Base-by-base conservation (phyloP, 2,329 filamentous ascomycete genomes). In the Beauveria australis region DNA sequence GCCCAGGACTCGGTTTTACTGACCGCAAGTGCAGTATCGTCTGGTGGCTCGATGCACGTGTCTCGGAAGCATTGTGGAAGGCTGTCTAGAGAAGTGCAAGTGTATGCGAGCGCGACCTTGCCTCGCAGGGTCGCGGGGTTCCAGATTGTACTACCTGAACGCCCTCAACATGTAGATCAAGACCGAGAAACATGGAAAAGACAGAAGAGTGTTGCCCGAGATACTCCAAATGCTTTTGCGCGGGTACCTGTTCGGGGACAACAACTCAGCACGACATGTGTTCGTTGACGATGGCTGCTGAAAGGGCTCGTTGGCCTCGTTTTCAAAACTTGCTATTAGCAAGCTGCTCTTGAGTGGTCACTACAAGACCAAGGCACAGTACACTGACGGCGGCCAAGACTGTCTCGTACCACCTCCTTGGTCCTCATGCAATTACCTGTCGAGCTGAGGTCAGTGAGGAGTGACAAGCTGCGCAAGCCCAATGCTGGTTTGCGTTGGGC, bases 51-150 rank as follows among this genome's bases (percentile, higher is more conserved):
- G 9, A 33, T 22, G n/a, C 24, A 30, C 47, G 47, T 59, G 47
- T 59, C 47, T 59, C 56, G 47, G 56, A 59, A 59, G 56, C 40
- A 52, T 24, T 12, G 30, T 26, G 33, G 41, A 18, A 55, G 43
- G 53, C 24, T 46, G 26, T 37, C 46, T 46, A n/a, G 41, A 22
- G 24, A 55, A 24, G 53, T 26, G 28, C 26, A 47, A 19, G 26
- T 19, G 19, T 10, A 55, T 58, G 55, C 46, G 47, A 44, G 26
- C 8, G 18, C 46, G 2, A n/a, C 28, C 37, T 6, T 52, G 56
- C 56, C 44, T 26, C 9, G 3, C 43, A 14, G 6, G 5, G 44
- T 14, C 44, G n/a, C 19, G 44, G 10, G 44, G 48, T 51, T 33
- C 10, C n/a, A 59, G 47, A 52, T 43, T 51, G 46, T 41, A 28